Evolutionary conservation across 2,329 filamentous ascomycete species (phyloP), one percentile per base, ranked within the genome.

Genomic region (Hypoxylon sp.): DNA sequence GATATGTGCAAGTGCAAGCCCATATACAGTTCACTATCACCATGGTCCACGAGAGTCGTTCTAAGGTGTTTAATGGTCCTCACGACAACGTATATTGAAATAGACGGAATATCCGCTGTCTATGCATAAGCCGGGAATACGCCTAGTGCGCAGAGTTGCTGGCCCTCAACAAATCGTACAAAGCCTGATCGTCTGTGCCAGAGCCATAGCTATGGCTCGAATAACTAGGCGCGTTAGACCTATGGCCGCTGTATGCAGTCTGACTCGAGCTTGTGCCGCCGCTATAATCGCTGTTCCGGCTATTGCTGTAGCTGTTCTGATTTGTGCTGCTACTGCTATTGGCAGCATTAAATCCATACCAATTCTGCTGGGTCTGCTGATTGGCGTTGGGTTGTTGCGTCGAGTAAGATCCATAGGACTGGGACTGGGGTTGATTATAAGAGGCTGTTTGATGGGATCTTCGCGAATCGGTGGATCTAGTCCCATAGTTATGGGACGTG

Each of bases 271-370:
- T 56, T 8, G 59, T 6, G 11, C 51, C 25, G 14, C 48, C 30
- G 25, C 62, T 34, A 59, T 74, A 75, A 3, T 61, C 60, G 29
- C 57, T 65, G 58, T 66, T 73, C 41, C 71, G 69, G 52, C 65
- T 75, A 39, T 58, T 68, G 25, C 52, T 62, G 43, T 73, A 77
- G 54, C 47, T 63, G 43, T 50, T 62, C 45, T 73, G 71, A 30
- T 65, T 67, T 27, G 53, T 65, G 53, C 51, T 75, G 51, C 72
- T 74, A 11, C 55, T 71, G 23, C 59, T 67, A 47, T 45, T 71
- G 57, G 47, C 73, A 46, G 71, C 50, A 6, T 68, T 52, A 54
- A 79, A 76, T 5, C 74, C 73, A 61, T 79, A 79, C 79, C 78
- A 80, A 27, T 69, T 72, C 53, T 76, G 74, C 19, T 77, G 74